A percentile compares a stretch with the other conserved stretches of the same genome.
Conservation (phyloP, 176 grass and related monocot species). For the Metroxylon sagu region DNA sequence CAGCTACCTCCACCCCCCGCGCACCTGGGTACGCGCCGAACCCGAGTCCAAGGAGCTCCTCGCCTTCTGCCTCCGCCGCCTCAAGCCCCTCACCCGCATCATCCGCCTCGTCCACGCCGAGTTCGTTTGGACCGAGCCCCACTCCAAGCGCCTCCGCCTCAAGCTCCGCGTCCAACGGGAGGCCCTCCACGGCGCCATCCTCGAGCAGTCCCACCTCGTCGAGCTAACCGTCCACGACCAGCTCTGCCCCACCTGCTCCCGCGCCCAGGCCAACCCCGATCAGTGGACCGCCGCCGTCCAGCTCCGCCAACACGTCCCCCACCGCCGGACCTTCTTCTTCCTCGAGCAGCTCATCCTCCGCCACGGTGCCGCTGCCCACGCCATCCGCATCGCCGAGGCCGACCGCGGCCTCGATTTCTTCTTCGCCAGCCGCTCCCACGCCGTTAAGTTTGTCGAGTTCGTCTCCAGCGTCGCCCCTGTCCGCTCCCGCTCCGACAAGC, state of each 20-base stretch:
- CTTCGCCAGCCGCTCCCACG: constrained; percentile 65
- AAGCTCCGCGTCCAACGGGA: constrained; percentile 80
- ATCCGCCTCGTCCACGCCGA: constrained; percentile 66
- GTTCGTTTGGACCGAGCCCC: constrained; percentile 90
- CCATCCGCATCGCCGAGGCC: constrained; percentile 40
- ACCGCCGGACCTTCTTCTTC: constrained; percentile 85
- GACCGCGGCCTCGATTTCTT: constrained; percentile 72
- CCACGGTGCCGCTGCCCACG: constrained; percentile 57
- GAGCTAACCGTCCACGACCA: constrained; percentile 81
- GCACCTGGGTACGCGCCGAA: constrained; percentile 46
- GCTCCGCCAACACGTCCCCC: constrained; percentile 71
- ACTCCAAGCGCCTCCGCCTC: constrained; percentile 94
- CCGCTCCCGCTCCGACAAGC: constrained; percentile 53
- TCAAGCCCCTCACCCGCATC: constrained; percentile 52
- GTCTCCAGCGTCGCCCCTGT: constrained; percentile 56
- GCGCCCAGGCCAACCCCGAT: constrained; percentile 68
- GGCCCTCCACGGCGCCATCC: constrained; percentile 59
- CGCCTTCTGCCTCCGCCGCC: constrained; percentile 66
- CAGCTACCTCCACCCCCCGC: constrained; percentile 51
- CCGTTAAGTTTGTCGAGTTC: constrained; percentile 70
- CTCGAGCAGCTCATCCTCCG: constrained; percentile 89
- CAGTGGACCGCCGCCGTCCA: constrained; percentile 74
- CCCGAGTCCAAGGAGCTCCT: constrained; percentile 82
- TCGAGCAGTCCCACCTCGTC: constrained; percentile 69
- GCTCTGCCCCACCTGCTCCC: constrained; percentile 57